Base-by-base conservation (phyloP, 768 basidiomycete species). In the Candolleomyces aberdarensis region DNA sequence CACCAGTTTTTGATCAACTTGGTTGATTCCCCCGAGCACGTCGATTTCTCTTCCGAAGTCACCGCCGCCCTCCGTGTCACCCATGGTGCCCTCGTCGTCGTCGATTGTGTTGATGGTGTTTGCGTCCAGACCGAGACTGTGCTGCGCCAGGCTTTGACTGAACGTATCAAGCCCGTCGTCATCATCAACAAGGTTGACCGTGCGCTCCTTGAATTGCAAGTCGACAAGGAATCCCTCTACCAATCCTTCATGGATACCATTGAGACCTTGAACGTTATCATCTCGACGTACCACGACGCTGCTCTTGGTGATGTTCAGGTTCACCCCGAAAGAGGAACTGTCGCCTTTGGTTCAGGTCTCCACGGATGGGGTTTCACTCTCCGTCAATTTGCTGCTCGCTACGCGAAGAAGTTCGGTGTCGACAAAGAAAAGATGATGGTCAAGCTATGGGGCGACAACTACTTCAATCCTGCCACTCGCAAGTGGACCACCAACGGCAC, bases 171-270 rank as follows among this genome's bases (percentile, higher is more conserved):
- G 82, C 97, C 97, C 66, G 97, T 99, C 71, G 88, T 98, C 70
- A 87, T 98, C 80, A 97, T 99, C 81, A 99, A 99, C 88, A 99
- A 99, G 83, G 95, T 99, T 71, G 97, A 99, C 79, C 96, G 97
- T 72, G 97, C 97, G 61, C 87, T 99, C 56, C 92, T 99, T 70
- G 97, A 99, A 78, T 88, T 99, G 52, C 97, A 99, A 76, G 92
- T 98, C 67, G 80, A 85, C 75, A 98, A 98, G 81, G 97, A 99
- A 76, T 88, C 90, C 64, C 89, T 99, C 61, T 99, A 88, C 84
- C 97, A 98, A 78, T 92, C 94, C 51, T 99, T 99, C 90, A 85
- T 84, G 67, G 93, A 97, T 75, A 98, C 97, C 59, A 89, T 98
- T 72, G 97, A 99, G 78, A 92, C 83, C 58, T 96, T 98, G 60